A percentile compares a stretch with the other conserved stretches of the same genome.
Evolutionary conservation across 202 grass and related monocot species (phyloP).

Genomic region (Saccharum hybrid): DNA sequence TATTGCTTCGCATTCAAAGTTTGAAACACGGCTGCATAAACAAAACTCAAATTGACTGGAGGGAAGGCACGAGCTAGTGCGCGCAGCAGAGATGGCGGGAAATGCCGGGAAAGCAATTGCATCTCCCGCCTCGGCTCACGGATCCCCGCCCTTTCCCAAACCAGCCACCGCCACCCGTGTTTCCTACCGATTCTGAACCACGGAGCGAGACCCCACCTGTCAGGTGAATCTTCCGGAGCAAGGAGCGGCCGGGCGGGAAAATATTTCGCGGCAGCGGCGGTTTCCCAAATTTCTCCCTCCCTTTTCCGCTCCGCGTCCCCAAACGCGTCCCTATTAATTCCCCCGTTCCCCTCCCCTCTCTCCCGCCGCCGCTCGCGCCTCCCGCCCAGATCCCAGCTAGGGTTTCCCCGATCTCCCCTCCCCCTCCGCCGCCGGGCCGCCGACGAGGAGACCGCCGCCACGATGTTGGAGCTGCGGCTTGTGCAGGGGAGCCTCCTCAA

Average conservation of each 20-base stretch:
- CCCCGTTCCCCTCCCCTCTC: no score
- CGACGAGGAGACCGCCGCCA: neutral
- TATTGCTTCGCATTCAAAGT: neutral
- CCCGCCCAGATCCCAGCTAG: neutral
- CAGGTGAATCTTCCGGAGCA: slow-evolving; percentile 33
- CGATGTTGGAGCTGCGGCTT: slow-evolving; percentile 79
- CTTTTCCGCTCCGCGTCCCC: slow-evolving; percentile 29
- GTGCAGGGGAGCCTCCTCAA: slow-evolving; percentile 91
- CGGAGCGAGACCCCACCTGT: neutral
- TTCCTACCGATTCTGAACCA: accelerated
- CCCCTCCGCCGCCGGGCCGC: no score
- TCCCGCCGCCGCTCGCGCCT: neutral
- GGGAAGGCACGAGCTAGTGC: slow-evolving; percentile 17
- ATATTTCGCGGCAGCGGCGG: slow-evolving; percentile 39
- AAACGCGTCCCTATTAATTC: slow-evolving; percentile 39
- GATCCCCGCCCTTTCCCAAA: no score
- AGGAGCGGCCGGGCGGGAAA: slow-evolving; percentile 34
- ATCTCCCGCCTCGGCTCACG: slow-evolving; percentile 44
- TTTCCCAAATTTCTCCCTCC: slow-evolving; percentile 34
- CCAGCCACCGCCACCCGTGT: neutral
- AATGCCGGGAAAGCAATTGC: slow-evolving; percentile 36
- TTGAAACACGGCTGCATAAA: neutral
- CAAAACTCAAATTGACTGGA: slow-evolving; percentile 7
- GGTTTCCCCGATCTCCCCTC: slow-evolving; percentile 40
- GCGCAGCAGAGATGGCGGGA: slow-evolving; percentile 47